These are phyloP conservation scores for Penstemon newberryi DNA, from an alignment of 257 asterid species.

Conservation along the genomic window DNA sequence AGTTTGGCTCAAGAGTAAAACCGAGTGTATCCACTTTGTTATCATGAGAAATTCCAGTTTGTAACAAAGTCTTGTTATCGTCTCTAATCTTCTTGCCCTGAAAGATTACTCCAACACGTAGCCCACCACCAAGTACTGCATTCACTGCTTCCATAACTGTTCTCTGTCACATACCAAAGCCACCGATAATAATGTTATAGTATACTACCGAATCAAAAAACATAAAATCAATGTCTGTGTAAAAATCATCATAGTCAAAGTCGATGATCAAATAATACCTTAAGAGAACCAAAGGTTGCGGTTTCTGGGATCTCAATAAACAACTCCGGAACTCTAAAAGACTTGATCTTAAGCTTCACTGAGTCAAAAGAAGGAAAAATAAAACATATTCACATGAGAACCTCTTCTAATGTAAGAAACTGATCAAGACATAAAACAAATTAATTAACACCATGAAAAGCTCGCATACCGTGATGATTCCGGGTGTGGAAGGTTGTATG, in stretches of 20 bases:
- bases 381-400: conserved; percentile 35
- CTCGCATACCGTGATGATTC: conserved; percentile 65
- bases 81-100: conserved; percentile 96
- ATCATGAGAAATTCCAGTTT: conserved; percentile 77
- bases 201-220: neutral
- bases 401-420: conserved; percentile 18
- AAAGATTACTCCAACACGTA: conserved; percentile 76
- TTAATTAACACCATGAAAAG: neutral
- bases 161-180: conserved; percentile 51
- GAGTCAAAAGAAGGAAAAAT: conserved; percentile 26
- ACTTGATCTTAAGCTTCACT: conserved; percentile 92
- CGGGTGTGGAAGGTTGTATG: conserved; percentile 49
- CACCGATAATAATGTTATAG: conserved; percentile 18
- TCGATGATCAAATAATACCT: conserved; percentile 43
- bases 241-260: no score
- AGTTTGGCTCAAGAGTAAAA: conserved; percentile 75
- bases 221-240: no score
- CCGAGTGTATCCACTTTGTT: conserved; percentile 71
- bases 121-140: conserved; percentile 77
- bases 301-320: conserved; percentile 87
- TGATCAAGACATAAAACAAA: neutral
- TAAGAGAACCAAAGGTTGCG: conserved; percentile 88
- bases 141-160: conserved; percentile 90
- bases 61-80: conserved; percentile 79
- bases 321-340: conserved; percentile 90